These are phyloP conservation scores for Peziza echinospora DNA, from an alignment of 495 filamentous ascomycete genomes.

Conservation along the genomic window DNA sequence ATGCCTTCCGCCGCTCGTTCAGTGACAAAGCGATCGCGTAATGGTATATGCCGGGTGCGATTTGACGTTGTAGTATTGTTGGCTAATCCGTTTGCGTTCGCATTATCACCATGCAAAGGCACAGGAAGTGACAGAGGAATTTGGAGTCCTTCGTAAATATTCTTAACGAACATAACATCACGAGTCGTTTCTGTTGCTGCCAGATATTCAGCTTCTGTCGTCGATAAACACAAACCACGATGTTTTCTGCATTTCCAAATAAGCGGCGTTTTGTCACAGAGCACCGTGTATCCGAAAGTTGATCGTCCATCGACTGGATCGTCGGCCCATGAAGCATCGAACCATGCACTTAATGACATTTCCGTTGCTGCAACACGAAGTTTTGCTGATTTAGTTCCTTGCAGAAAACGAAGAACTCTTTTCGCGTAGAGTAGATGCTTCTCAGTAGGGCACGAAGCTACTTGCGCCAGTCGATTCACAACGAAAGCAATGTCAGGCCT, in stretches of 20 bases:
- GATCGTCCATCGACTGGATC: neutral
- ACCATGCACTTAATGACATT: neutral
- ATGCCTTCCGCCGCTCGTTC: neutral
- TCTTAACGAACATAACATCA: neutral
- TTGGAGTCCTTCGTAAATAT: neutral
- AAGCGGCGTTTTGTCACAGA: neutral
- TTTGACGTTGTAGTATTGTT: neutral
- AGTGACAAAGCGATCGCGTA: neutral
- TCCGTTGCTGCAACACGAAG: neutral
- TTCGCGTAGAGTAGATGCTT: neutral
- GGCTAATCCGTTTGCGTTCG: neutral
- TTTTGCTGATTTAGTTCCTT: neutral
- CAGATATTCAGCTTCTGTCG: conserved; percentile 4
- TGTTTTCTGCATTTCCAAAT: conserved; percentile 1
- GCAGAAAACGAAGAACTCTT: conserved; percentile 2
- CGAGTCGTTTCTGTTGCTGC: neutral
- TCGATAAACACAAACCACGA: neutral
- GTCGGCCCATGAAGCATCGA: neutral
- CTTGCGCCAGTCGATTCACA: conserved; percentile 4
- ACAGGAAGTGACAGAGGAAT: neutral
- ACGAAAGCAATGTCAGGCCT: conserved; percentile 8
- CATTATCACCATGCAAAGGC: neutral
- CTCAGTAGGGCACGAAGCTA: neutral
- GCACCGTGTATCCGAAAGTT: conserved; percentile 3
- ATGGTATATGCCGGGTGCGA: neutral